Percentiles rank a stretch among this genome's conserved stretches.
phyloP scores from a whole-genome alignment of 2,329 filamentous ascomycete species.

The Immersiporthe knoxdaviesiana region DNA sequence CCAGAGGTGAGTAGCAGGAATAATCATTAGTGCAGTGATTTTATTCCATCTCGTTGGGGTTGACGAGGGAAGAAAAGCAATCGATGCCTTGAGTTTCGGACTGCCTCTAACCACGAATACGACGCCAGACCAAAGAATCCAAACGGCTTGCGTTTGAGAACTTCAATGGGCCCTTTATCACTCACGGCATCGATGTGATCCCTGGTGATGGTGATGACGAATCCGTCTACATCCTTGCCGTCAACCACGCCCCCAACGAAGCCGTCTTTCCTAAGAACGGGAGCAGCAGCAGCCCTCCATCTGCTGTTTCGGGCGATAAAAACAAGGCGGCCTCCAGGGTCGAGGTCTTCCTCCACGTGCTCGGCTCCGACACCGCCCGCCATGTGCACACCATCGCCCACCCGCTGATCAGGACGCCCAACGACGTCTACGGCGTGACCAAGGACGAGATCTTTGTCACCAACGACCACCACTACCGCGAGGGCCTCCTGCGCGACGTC shows the following conservation, averaged over 20 bases:
- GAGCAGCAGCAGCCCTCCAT: constrained; percentile 1
- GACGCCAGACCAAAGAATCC: constrained; percentile 47
- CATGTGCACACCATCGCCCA: constrained; percentile 25
- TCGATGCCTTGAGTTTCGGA: no score
- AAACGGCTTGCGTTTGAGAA: constrained; percentile 52
- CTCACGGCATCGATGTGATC: constrained; percentile 65
- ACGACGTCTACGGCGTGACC: constrained; percentile 25
- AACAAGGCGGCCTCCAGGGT: constrained; percentile 25
- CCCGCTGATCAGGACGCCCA: constrained; percentile 28
- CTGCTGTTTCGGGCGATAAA: no score
- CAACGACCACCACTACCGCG: constrained; percentile 27
- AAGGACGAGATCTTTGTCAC: constrained; percentile 23
- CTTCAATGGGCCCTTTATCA: constrained; percentile 57
- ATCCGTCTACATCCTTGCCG: constrained; percentile 61
- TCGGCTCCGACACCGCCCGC: constrained; percentile 21
- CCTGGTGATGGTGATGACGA: constrained; percentile 52
- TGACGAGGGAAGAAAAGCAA: no score
- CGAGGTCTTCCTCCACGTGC: constrained; percentile 25
- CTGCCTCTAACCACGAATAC: neutral
- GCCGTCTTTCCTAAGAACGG: constrained; percentile 22
- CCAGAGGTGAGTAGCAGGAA: constrained; percentile 51
- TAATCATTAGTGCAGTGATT: no score
- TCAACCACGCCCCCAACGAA: constrained; percentile 60
- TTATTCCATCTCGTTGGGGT: no score
- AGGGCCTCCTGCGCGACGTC: constrained; percentile 17